Conservation (phyloP, 495 filamentous ascomycete genomes). For the Penicillium mononematosum region DNA sequence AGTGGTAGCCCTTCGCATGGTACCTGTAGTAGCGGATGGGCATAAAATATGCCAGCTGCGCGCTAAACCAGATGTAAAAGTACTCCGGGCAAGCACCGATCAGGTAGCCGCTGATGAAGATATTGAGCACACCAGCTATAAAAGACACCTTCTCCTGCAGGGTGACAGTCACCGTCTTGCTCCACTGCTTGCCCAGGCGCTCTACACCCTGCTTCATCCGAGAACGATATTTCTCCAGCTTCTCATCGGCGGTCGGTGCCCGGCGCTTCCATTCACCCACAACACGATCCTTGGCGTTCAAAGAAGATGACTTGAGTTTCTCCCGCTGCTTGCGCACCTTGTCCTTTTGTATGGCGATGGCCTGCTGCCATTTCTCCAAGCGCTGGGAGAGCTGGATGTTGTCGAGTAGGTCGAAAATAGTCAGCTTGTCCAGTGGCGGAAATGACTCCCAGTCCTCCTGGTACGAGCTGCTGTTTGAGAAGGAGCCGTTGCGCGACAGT, state of each 20-base stretch:
- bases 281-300: conserved; percentile 66
- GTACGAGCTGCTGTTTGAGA: conserved; percentile 72
- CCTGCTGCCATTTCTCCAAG: conserved; percentile 81
- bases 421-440: conserved; percentile 87
- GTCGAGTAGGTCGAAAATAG: conserved; percentile 89
- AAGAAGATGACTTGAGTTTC: conserved; percentile 60
- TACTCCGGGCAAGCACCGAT: conserved; percentile 81
- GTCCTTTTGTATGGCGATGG: conserved; percentile 75
- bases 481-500: conserved; percentile 70
- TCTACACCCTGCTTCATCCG: conserved; percentile 88
- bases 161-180: conserved; percentile 81
- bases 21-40: conserved; percentile 91
- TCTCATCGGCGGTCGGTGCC: conserved; percentile 82
- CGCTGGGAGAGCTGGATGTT: conserved; percentile 87
- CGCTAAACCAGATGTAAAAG: conserved; percentile 91
- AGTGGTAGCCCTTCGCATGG: conserved; percentile 86
- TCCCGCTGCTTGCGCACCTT: conserved; percentile 80
- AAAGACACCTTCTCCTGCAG: conserved; percentile 92
- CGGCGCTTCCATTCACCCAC: conserved; percentile 85
- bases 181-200: conserved; percentile 80
- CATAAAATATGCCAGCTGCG: conserved; percentile 89
- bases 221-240: conserved; percentile 84
- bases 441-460: conserved; percentile 88
- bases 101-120: conserved; percentile 93
- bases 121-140: conserved; percentile 92